A percentile compares a stretch with the other conserved stretches of the same genome.
Conservation (phyloP, 2,329 filamentous ascomycete species). For the Teratosphaeria nubilosa region DNA sequence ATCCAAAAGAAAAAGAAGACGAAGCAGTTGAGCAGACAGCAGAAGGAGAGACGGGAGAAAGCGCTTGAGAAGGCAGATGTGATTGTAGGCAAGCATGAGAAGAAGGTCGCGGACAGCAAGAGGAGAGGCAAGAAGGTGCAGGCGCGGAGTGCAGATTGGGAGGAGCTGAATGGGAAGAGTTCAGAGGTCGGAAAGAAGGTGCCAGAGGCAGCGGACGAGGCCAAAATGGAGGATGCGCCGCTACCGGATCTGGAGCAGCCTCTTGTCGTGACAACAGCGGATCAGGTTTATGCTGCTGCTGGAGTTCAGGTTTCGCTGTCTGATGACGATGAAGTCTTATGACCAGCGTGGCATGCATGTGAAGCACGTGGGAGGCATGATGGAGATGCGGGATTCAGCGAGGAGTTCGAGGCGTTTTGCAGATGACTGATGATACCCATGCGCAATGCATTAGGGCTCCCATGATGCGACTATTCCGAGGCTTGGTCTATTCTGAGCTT, state of each 20-base stretch:
- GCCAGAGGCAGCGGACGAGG: constrained; percentile 1
- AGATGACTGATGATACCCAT: not conserved
- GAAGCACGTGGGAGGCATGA: not conserved
- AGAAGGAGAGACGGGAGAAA: constrained; percentile 44
- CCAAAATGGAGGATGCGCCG: constrained; percentile 2
- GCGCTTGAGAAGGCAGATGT: constrained; percentile 47
- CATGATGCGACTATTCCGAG: not conserved
- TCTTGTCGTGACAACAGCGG: not conserved
- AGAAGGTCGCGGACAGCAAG: constrained; percentile 45
- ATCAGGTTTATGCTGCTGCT: not conserved
- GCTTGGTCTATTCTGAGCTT: not conserved
- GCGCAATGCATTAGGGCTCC: not conserved
- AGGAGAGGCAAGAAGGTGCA: constrained; percentile 36
- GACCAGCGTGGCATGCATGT: not conserved
- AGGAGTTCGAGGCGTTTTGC: no score
- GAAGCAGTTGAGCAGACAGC: constrained; percentile 43
- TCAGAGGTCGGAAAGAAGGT: constrained; percentile 3
- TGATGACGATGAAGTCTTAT: not conserved
- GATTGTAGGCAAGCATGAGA: constrained; percentile 44
- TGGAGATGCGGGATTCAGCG: not conserved
- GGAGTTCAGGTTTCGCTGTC: not conserved
- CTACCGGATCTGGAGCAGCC: constrained; percentile 1
- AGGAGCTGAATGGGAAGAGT: constrained; percentile 23
- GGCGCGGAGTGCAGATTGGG: constrained; percentile 20
- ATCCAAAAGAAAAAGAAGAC: constrained; percentile 57